Percentiles rank a stretch among this genome's conserved stretches.
Conservation (phyloP, 1,139 yeast genomes). For the Nakaseomyces nivariensis region DNA sequence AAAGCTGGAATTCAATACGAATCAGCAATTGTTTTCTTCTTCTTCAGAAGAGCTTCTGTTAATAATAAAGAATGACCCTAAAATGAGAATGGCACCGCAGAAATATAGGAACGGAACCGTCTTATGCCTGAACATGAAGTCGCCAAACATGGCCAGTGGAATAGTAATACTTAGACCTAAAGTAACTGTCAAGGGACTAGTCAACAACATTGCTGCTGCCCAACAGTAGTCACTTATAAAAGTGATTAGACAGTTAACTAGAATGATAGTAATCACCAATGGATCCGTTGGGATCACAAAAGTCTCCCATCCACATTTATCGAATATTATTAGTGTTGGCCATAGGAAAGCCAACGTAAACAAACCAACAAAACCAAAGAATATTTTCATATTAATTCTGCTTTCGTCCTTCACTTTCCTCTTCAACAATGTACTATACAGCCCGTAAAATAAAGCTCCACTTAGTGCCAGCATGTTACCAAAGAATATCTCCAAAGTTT, state of each 20-base stretch:
- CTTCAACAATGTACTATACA: constrained; percentile 82
- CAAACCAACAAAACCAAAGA: constrained; percentile 90
- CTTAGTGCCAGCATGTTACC: constrained; percentile 75
- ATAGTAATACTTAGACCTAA: constrained; percentile 89
- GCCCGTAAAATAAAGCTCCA: constrained; percentile 82
- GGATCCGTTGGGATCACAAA: constrained; percentile 58
- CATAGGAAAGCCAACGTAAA: constrained; percentile 68
- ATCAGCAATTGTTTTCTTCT: constrained; percentile 4
- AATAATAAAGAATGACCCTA: constrained; percentile 73
- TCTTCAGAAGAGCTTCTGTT: constrained; percentile 63
- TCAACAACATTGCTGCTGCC: constrained; percentile 89
- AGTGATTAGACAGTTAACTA: constrained; percentile 63
- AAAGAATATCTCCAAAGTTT: constrained; percentile 37
- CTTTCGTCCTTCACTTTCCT: constrained; percentile 62
- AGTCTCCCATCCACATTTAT: constrained; percentile 52
- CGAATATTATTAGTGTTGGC: constrained; percentile 67
- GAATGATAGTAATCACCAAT: constrained; percentile 44
- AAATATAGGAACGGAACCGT: constrained; percentile 52
- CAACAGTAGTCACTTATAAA: constrained; percentile 86
- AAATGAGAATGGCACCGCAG: constrained; percentile 71
- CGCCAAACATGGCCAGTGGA: constrained; percentile 61
- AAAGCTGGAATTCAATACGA: not conserved
- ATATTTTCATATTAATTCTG: constrained; percentile 69
- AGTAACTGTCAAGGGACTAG: constrained; percentile 90
- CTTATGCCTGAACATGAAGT: constrained; percentile 53